phyloP scores from a whole-genome alignment of 2,329 filamentous ascomycete species.

The Clathrospora elynae region DNA sequence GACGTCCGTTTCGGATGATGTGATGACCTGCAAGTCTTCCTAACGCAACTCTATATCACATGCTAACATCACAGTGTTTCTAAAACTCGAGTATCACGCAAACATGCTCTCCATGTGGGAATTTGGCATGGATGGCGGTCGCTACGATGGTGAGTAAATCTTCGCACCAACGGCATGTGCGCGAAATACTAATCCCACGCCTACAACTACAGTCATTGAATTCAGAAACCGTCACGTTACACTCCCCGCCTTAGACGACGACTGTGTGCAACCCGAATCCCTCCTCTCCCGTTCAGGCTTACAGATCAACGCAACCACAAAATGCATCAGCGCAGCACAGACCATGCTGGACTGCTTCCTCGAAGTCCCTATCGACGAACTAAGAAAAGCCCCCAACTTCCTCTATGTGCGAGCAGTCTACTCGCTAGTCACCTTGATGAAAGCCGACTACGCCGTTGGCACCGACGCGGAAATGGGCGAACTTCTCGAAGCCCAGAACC shows the following conservation, averaged over 20 bases:
- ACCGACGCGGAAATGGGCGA: constrained; percentile 43
- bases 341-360: constrained; percentile 41
- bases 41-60: neutral
- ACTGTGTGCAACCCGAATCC: constrained; percentile 41
- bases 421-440: constrained; percentile 41
- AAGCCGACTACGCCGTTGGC: constrained; percentile 44
- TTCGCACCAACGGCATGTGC: rapidly evolving
- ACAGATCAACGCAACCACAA: constrained; percentile 46
- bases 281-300: constrained; percentile 40
- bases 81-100: constrained; percentile 40
- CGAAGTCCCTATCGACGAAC: constrained; percentile 21
- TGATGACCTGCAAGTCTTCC: constrained; percentile 33
- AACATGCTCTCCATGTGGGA: constrained; percentile 47
- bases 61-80: constrained; percentile 13
- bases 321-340: constrained; percentile 41
- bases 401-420: constrained; percentile 43
- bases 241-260: constrained; percentile 42
- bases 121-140: constrained; percentile 47
- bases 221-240: constrained; percentile 43
- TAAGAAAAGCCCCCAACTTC: constrained; percentile 36
- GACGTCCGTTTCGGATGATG: constrained; percentile 37
- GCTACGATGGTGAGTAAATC: constrained; percentile 33
- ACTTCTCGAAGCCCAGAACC: constrained; percentile 38
- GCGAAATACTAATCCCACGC: neutral
- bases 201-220: constrained; percentile 37